These are phyloP conservation scores for Colletotrichum falcatum DNA, from an alignment of 2,329 filamentous ascomycete species.

Conservation along the genomic window DNA sequence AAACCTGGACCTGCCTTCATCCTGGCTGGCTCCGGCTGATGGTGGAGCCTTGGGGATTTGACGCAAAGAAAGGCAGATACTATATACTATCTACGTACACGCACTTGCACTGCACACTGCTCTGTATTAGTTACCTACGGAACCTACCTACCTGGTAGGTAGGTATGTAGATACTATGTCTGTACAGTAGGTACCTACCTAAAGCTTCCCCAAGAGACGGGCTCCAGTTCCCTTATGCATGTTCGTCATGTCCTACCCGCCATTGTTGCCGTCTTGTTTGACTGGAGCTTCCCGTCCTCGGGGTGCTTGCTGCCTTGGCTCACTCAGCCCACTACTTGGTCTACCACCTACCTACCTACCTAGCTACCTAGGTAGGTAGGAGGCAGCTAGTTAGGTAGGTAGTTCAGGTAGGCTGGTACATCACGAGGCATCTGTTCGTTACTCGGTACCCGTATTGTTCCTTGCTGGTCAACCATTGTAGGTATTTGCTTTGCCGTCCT, in stretches of 20 bases:
- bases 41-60: background rate
- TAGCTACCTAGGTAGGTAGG: background rate
- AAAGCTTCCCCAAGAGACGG: constrained; percentile 29
- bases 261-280: background rate
- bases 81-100: background rate
- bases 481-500: background rate
- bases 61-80: background rate
- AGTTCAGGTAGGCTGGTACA: background rate
- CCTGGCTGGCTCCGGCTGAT: background rate
- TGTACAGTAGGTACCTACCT: no score
- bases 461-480: background rate
- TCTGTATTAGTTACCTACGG: background rate
- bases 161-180: background rate
- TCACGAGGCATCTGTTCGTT: background rate
- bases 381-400: background rate
- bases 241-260: constrained; percentile 22
- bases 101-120: no score
- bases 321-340: background rate
- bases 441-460: background rate
- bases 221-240: constrained; percentile 28
- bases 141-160: no score
- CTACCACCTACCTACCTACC: no score
- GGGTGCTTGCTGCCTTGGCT: background rate
- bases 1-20: background rate
- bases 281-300: background rate